Conservation (phyloP, 176 grass and related monocot genomes). For the Typha latifolia region DNA sequence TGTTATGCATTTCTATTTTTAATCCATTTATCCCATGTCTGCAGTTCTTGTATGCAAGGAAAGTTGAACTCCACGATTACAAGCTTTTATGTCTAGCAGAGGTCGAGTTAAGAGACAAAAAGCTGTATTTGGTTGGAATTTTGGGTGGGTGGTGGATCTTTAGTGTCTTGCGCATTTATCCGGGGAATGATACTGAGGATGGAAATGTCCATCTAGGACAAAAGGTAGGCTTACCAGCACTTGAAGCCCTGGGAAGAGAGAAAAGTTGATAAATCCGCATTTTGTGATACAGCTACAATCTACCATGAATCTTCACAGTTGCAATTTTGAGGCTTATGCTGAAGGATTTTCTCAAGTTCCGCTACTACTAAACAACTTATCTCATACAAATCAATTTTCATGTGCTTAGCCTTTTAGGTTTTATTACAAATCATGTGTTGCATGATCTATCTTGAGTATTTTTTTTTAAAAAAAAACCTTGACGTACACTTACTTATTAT, state of each 20-base stretch:
- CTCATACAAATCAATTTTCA: not conserved
- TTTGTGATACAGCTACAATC: too few relatives aligned
- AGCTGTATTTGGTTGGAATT: constrained; percentile 55
- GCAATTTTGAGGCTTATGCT: too few relatives aligned
- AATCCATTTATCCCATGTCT: constrained; percentile 5
- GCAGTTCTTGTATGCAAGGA: constrained; percentile 56
- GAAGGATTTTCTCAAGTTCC: too few relatives aligned
- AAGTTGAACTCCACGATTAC: constrained; percentile 66
- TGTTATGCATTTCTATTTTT: not conserved
- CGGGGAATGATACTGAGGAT: not conserved
- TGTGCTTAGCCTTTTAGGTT: too few relatives aligned
- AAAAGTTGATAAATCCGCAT: not conserved
- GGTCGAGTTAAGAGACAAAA: constrained; percentile 44
- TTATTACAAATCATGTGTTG: too few relatives aligned
- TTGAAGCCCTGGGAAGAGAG: not conserved
- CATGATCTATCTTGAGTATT: too few relatives aligned
- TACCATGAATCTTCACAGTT: too few relatives aligned
- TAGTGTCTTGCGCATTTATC: constrained; percentile 25
- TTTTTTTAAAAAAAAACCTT: too few relatives aligned
- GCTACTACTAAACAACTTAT: not conserved
- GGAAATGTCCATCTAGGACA: not conserved
- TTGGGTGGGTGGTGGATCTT: constrained; percentile 77
- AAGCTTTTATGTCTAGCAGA: constrained; percentile 56
- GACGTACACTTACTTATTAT: too few relatives aligned
- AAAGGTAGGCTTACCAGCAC: not conserved